A percentile compares a stretch with the other conserved stretches of the same genome.
phyloP scores from a whole-genome alignment of 1,284 basidiomycete genomes.

The Boletus mariae region DNA sequence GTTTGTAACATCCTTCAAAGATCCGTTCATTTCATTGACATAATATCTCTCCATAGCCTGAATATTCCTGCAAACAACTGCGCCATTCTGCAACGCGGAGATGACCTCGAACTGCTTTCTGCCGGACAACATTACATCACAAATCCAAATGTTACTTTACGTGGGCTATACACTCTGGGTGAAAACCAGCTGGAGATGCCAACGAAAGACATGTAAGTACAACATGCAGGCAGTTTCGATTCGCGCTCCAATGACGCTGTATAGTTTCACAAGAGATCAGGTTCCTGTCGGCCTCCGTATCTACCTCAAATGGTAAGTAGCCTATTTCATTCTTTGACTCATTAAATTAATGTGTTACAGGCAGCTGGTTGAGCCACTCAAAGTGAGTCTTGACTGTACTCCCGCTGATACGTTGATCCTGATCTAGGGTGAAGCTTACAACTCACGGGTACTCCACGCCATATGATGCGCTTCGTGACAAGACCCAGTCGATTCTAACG shows the following conservation, averaged over 20 bases:
- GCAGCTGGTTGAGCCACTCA: constrained; percentile 73
- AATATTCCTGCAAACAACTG: constrained; percentile 83
- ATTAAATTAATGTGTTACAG: constrained; percentile 17
- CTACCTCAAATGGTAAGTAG: constrained; percentile 65
- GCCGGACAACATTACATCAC: constrained; percentile 81
- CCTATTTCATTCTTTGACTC: background rate
- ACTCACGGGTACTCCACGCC: constrained; percentile 79
- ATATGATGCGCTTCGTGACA: constrained; percentile 75
- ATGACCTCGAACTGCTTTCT: constrained; percentile 69
- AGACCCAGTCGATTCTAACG: constrained; percentile 78
- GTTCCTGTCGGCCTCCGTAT: constrained; percentile 79
- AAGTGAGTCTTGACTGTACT: constrained; percentile 33
- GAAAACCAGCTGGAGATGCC: constrained; percentile 82
- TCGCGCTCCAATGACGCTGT: constrained; percentile 1
- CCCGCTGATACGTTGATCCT: constrained; percentile 3
- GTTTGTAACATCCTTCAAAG: constrained; percentile 37
- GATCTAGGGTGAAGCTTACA: constrained; percentile 42
- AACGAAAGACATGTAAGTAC: constrained; percentile 72
- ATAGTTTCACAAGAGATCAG: constrained; percentile 76
- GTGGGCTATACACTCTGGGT: constrained; percentile 72
- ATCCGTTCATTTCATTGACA: constrained; percentile 1
- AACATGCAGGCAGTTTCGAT: background rate
- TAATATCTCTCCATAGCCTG: constrained; percentile 42
- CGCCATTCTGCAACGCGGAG: constrained; percentile 75
- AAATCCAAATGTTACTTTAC: constrained; percentile 73